Conservation (phyloP, 768 basidiomycete genomes). For the Hydnum rufescens region DNA sequence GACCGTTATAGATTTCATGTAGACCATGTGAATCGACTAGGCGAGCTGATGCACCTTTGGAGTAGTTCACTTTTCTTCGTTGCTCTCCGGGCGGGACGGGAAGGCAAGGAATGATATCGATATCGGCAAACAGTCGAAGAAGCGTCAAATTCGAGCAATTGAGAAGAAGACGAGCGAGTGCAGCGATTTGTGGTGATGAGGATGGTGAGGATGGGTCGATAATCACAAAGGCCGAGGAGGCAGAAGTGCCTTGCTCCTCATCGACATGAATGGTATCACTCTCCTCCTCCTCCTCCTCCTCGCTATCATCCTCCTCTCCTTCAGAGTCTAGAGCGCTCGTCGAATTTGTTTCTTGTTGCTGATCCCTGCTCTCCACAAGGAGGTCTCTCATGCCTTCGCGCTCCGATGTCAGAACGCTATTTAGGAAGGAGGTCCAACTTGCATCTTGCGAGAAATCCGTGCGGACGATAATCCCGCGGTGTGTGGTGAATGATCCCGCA, state of each 20-base stretch:
- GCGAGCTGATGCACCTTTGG: conserved; percentile 23
- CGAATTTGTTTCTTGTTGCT: conserved; percentile 6
- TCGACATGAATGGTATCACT: conserved; percentile 17
- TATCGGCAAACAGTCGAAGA: conserved; percentile 51
- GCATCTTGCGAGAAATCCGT: conserved; percentile 51
- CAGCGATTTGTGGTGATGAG: neutral
- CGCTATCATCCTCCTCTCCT: conserved; percentile 10
- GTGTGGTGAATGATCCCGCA: too few relatives aligned
- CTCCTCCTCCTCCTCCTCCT: conserved; percentile 14
- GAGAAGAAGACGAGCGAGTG: conserved; percentile 4
- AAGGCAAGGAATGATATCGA: conserved; percentile 40
- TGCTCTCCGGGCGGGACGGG: conserved; percentile 19
- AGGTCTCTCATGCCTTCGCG: conserved; percentile 22
- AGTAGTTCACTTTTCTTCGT: neutral
- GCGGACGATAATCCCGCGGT: conserved; percentile 41
- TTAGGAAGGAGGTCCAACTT: conserved; percentile 39
- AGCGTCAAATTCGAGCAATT: conserved; percentile 44
- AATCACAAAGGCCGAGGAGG: conserved; percentile 31
- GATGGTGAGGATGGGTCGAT: conserved; percentile 24
- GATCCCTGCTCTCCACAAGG: neutral
- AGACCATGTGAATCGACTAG: conserved; percentile 42
- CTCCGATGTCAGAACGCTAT: conserved; percentile 33
- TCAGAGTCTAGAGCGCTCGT: conserved; percentile 12
- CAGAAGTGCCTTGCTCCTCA: conserved; percentile 14
- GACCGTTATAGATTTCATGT: conserved; percentile 57